Evolutionary conservation across 2,329 filamentous ascomycete species (phyloP).

Genomic region (Diaporthe velutina): DNA sequence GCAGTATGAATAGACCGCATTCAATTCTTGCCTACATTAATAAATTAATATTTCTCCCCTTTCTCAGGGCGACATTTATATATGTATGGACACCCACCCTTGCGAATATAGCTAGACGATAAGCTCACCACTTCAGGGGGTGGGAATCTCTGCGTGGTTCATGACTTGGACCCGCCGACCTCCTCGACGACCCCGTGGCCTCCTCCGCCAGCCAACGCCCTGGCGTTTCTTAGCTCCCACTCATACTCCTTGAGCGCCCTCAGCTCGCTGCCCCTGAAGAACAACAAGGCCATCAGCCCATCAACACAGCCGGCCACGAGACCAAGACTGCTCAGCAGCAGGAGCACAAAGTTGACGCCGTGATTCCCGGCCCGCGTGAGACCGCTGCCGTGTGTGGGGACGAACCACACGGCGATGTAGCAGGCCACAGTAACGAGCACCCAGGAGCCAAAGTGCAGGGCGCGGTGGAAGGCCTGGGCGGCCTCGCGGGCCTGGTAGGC

Average conservation of each 20-base stretch:
- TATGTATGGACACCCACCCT: not conserved
- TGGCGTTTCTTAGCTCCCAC: slow-evolving; percentile 87
- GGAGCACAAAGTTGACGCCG: slow-evolving; percentile 75
- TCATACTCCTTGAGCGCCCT: slow-evolving; percentile 89
- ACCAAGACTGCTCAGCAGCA: slow-evolving; percentile 83
- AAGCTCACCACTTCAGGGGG: not conserved
- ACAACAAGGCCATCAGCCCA: slow-evolving; percentile 87
- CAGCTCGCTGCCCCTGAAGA: slow-evolving; percentile 90
- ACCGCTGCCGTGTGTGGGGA: slow-evolving; percentile 59
- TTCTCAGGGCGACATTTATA: not conserved
- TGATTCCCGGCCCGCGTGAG: slow-evolving; percentile 29
- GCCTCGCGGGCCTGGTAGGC: slow-evolving; percentile 79
- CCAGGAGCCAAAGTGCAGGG: slow-evolving; percentile 79
- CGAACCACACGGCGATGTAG: slow-evolving; percentile 88
- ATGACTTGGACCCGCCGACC: slow-evolving; percentile 18
- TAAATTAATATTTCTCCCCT: slow-evolving; percentile 30
- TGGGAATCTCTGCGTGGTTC: not conserved
- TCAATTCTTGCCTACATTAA: slow-evolving; percentile 38
- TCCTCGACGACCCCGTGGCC: slow-evolving; percentile 4
- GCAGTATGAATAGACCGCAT: slow-evolving; percentile 39
- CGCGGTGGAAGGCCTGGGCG: slow-evolving; percentile 77
- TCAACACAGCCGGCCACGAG: slow-evolving; percentile 84
- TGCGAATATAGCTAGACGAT: not conserved
- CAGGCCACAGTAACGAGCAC: slow-evolving; percentile 79
- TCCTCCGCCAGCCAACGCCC: slow-evolving; percentile 50